Evolutionary conservation across 2,329 filamentous ascomycete genomes (phyloP), one percentile per base, ranked within the genome.

Genomic region (Hirsutella rhossiliensis): DNA sequence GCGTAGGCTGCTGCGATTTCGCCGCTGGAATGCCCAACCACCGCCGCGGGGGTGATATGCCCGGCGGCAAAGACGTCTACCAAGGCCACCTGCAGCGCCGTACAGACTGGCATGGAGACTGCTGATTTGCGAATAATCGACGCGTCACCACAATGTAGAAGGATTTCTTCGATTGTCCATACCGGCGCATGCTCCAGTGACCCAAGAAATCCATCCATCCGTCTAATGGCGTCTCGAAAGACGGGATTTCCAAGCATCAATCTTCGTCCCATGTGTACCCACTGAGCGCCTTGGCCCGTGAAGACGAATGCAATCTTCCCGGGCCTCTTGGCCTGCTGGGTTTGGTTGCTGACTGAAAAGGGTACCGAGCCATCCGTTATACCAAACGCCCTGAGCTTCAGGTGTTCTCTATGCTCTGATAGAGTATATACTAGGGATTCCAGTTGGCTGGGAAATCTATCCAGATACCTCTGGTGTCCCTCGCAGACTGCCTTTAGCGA

Each of bases 21-120:
- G 3, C 64, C 64, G 1, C 64, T 67, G 0, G 68, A 72, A 48
- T 73, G 71, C 3, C 71, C 70, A 4, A 71, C 59, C 0, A 68
- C 65, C 2, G 59, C 60, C 3, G 44, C 36, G 13, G 65, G 60
- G 0, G 40, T 38, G 13, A 71, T 44, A 5, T 60, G 60, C 9
- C 58, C 59, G 0, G 53, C 47, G 1, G 43, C 36, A 3, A 60
- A 48, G 3, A 55, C 47, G n/a, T 61, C 52, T n/a, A 61, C 52
- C 3, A 62, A 43, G 1, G 50, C 50, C 5, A 58, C 45, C 43
- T 59, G 54, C 1, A 61, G 29, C 2, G 53, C 58, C 2, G 59
- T 61, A 32, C 55, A 58, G 0, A 57, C 44, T 1, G 59, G 55
- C 43, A 61, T 58, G 1, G 56, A 55, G 13, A 23, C 4, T 23